These are phyloP conservation scores for Cladosporium sp. DNA, from an alignment of 2,329 filamentous ascomycete species.

Conservation along the genomic window DNA sequence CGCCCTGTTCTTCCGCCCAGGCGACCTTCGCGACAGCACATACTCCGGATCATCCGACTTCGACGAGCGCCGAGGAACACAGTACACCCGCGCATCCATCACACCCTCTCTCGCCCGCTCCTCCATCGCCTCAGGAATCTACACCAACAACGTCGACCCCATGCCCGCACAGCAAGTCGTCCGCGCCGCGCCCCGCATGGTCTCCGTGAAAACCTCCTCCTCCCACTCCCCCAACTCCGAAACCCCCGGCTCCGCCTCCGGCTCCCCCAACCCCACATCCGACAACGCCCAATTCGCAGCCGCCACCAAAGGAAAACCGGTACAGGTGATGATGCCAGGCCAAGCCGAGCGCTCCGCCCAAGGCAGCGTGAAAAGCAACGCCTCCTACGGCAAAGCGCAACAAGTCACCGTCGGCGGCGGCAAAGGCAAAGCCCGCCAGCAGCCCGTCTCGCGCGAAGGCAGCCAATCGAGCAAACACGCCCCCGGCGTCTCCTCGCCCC, in stretches of 20 bases:
- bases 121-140: constrained; percentile 85
- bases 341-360: constrained; percentile 21
- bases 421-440: constrained; percentile 28
- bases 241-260: background rate
- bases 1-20: constrained; percentile 90
- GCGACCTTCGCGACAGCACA: constrained; percentile 84
- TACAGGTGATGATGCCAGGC: constrained; percentile 39
- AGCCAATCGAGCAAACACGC: constrained; percentile 24
- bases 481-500: constrained; percentile 29
- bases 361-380: constrained; percentile 36
- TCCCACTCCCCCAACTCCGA: constrained; percentile 5
- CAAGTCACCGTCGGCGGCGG: constrained; percentile 41
- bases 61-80: constrained; percentile 34
- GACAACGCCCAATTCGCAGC: constrained; percentile 9
- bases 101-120: constrained; percentile 46
- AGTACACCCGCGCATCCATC: constrained; percentile 44
- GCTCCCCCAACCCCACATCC: constrained; percentile 5
- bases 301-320: constrained; percentile 16
- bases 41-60: constrained; percentile 69
- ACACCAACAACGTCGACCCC: constrained; percentile 84
- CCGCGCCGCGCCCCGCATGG: constrained; percentile 83
- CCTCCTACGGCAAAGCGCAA: constrained; percentile 41
- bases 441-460: constrained; percentile 24
- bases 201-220: constrained; percentile 68
- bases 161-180: constrained; percentile 81